A percentile compares a stretch with the other conserved stretches of the same genome.
Conservation (phyloP, 1,139 yeast genomes). For the Sugiyamaella paludigena region DNA sequence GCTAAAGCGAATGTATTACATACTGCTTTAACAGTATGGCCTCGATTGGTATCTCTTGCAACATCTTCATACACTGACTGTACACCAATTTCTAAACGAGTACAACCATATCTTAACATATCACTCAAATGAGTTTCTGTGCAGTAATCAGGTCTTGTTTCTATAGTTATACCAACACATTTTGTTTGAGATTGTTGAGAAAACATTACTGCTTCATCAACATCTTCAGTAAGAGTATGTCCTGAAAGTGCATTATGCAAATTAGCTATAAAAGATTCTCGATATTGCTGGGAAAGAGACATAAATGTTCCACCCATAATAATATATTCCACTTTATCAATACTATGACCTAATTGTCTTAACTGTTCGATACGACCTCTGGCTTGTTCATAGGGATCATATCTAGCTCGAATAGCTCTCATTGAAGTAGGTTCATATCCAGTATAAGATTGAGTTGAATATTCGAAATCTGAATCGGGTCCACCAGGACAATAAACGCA, state of each 20-base stretch:
- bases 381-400: constrained; percentile 98
- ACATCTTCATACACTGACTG: constrained; percentile 98
- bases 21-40: constrained; percentile 95
- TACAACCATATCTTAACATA: constrained; percentile 95
- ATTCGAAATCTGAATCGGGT: constrained; percentile 97
- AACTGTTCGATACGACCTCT: constrained; percentile 96
- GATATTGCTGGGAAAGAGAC: constrained; percentile 85
- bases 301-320: constrained; percentile 99
- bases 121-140: constrained; percentile 93
- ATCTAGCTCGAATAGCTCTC: constrained; percentile 97
- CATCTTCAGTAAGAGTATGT: constrained; percentile 68
- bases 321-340: constrained; percentile 95
- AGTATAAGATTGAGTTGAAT: constrained; percentile 95
- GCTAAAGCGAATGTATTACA: constrained; percentile 95
- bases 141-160: constrained; percentile 98
- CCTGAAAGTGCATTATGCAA: constrained; percentile 96
- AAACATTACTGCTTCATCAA: constrained; percentile 86
- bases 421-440: constrained; percentile 99
- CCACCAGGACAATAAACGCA: constrained; percentile 99
- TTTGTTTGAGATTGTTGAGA: constrained; percentile 95
- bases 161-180: constrained; percentile 98
- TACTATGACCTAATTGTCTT: constrained; percentile 91
- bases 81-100: constrained; percentile 94
- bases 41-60: constrained; percentile 97
- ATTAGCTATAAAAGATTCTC: constrained; percentile 85